These are phyloP conservation scores for Hyaloperonospora arabidopsidis DNA, from an alignment of 352 stramenopile genomes.

Conservation along the genomic window DNA sequence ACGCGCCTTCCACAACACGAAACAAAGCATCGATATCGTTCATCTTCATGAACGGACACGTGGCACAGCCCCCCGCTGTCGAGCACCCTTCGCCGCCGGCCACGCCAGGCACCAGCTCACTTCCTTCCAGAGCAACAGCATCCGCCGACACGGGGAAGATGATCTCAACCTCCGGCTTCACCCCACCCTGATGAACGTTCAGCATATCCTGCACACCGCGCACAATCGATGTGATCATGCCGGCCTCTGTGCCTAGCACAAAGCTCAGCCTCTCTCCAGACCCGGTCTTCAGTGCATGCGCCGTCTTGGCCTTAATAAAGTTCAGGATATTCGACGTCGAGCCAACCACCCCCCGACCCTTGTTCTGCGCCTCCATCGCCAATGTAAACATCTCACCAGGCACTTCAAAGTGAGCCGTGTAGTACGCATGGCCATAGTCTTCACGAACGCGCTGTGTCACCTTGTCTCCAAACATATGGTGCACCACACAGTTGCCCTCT, in stretches of 20 bases:
- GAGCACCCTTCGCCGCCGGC: slow-evolving; percentile 92
- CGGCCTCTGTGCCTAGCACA: slow-evolving; percentile 93
- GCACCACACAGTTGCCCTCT: slow-evolving; percentile 94
- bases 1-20: slow-evolving; percentile 77
- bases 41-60: slow-evolving; percentile 99
- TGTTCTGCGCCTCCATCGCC: slow-evolving; percentile 90
- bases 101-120: slow-evolving; percentile 85
- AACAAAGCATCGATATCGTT: slow-evolving; percentile 96
- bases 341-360: slow-evolving; percentile 88
- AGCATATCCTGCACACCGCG: slow-evolving; percentile 85
- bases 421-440: slow-evolving; percentile 89
- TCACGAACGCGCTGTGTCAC: slow-evolving; percentile 89
- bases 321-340: slow-evolving; percentile 97
- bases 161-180: slow-evolving; percentile 90
- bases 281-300: slow-evolving; percentile 61
- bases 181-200: slow-evolving; percentile 29
- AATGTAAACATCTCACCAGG: slow-evolving; percentile 98
- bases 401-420: slow-evolving; percentile 96
- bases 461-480: slow-evolving; percentile 97
- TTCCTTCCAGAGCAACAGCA: slow-evolving; percentile 76
- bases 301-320: slow-evolving; percentile 94
- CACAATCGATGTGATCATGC: slow-evolving; percentile 98
- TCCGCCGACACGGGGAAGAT: slow-evolving; percentile 95
- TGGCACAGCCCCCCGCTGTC: slow-evolving; percentile 94
- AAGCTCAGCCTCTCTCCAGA: slow-evolving; percentile 85